phyloP scores from a whole-genome alignment of 345 rosid genomes.

The Iberis pinnata region DNA sequence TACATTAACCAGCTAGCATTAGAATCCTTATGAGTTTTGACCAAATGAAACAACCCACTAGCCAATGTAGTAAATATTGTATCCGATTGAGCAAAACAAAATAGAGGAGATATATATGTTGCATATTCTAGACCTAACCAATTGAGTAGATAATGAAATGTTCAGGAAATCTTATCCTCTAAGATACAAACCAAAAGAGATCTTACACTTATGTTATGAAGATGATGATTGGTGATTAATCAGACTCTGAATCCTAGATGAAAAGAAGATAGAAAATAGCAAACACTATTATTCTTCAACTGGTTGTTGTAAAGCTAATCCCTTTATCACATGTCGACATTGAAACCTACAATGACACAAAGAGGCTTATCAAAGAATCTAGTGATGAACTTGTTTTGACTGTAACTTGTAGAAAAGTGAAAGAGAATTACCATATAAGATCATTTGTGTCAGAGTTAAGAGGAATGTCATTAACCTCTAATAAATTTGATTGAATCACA shows the following conservation, averaged over 20 bases:
- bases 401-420: background rate
- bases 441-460: constrained; percentile 37
- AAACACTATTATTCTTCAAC: constrained; percentile 64
- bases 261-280: too few species aligned
- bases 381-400: background rate
- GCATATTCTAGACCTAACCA: constrained; percentile 3
- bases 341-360: constrained; percentile 50
- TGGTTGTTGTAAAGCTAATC: constrained; percentile 47
- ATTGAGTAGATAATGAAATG: background rate
- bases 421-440: constrained; percentile 51
- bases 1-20: background rate
- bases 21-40: background rate
- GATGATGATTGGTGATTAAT: too few species aligned
- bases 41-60: background rate
- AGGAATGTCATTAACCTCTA: too few species aligned
- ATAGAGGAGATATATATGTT: background rate
- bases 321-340: constrained; percentile 74
- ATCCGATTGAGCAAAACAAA: background rate
- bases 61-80: too few species aligned
- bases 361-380: background rate
- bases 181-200: constrained; percentile 4
- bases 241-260: too few species aligned
- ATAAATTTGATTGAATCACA: constrained; percentile 13
- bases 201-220: too few species aligned
- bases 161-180: background rate